A percentile compares a stretch with the other conserved stretches of the same genome.
Evolutionary conservation across 2,329 filamentous ascomycete species (phyloP).

Genomic region (Metarhizium robertsii): DNA sequence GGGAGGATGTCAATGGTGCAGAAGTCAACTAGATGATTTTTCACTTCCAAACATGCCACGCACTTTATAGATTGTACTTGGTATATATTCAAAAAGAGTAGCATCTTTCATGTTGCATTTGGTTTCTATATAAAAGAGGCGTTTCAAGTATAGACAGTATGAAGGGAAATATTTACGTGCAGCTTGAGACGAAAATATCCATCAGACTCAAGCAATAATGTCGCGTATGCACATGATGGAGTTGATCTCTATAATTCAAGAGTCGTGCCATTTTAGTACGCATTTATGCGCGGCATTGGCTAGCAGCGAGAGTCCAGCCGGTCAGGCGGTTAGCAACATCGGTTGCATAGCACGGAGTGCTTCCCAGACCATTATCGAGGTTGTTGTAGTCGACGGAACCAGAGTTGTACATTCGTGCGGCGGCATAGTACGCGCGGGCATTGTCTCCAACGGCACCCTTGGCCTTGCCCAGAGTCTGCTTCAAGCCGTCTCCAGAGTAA

Average conservation of each 20-base stretch:
- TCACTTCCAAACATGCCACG: no score
- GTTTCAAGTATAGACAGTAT: neutral
- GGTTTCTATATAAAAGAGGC: neutral
- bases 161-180: neutral
- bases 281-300: neutral
- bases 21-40: no score
- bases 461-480: constrained; percentile 24
- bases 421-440: constrained; percentile 27
- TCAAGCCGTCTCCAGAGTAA: constrained; percentile 29
- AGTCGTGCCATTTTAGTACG: neutral
- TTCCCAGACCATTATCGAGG: constrained; percentile 28
- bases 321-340: constrained; percentile 30
- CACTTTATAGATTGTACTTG: no score
- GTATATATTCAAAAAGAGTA: no score
- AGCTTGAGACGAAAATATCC: neutral
- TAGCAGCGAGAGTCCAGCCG: neutral
- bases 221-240: neutral
- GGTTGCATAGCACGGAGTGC: constrained; percentile 39
- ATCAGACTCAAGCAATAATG: neutral
- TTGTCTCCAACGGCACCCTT: neutral
- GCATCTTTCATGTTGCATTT: no score
- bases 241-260: neutral
- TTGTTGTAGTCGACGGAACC: constrained; percentile 27
- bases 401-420: constrained; percentile 39
- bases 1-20: no score